phyloP scores from a whole-genome alignment of 1,284 basidiomycete species.

The Fomitopsis betulina region DNA sequence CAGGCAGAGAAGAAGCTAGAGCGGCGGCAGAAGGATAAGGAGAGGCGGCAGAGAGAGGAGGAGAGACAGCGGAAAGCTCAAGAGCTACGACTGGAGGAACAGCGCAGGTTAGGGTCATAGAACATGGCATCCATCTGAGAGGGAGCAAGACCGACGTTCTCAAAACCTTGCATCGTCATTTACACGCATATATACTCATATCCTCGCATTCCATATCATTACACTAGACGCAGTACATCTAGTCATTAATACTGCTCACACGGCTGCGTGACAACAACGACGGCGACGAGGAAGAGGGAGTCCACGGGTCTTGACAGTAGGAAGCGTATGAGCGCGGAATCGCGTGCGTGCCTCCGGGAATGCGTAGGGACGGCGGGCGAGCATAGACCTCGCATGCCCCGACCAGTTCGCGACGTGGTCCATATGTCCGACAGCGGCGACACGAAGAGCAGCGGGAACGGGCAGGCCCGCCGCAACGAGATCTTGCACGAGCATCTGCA shows the following conservation, averaged over 20 bases:
- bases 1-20: background rate
- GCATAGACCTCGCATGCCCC: conserved; percentile 1
- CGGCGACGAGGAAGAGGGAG: conserved; percentile 31
- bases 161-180: background rate
- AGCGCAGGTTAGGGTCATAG: background rate
- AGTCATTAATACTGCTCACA: background rate
- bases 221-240: conserved; percentile 7
- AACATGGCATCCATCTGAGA: background rate
- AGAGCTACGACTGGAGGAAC: background rate
- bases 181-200: background rate
- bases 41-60: background rate
- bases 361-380: conserved; percentile 27
- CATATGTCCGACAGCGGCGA: conserved; percentile 38
- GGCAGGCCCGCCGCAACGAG: conserved; percentile 42
- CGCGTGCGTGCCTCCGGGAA: conserved; percentile 23
- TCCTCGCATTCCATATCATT: conserved; percentile 1
- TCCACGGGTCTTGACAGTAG: conserved; percentile 35
- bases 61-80: background rate
- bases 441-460: conserved; percentile 41
- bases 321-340: conserved; percentile 25
- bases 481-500: conserved; percentile 42
- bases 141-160: background rate
- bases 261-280: background rate
- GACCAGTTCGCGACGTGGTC: conserved; percentile 15
- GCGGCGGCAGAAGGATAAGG: background rate